Evolutionary conservation across 306 rosid genomes (phyloP).

Genomic region (Carpinus viminea): DNA sequence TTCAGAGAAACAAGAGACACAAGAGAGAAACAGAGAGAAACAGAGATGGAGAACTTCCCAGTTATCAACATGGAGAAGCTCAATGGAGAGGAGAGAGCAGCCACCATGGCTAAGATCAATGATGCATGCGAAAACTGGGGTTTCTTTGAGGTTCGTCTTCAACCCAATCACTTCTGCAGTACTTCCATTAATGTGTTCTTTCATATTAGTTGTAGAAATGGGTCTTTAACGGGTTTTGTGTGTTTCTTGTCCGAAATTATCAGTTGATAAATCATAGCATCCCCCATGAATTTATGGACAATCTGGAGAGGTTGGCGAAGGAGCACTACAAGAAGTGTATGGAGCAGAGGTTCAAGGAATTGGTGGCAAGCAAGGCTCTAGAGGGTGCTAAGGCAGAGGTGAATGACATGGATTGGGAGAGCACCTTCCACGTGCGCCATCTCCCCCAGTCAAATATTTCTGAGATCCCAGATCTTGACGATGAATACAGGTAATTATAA

Average conservation of each 20-base stretch:
- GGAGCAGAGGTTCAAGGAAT: slow-evolving; percentile 73
- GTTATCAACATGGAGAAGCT: slow-evolving; percentile 65
- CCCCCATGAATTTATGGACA: slow-evolving; percentile 67
- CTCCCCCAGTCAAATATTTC: slow-evolving; percentile 75
- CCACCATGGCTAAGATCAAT: slow-evolving; percentile 63
- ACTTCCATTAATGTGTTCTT: not conserved
- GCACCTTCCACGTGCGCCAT: slow-evolving; percentile 70
- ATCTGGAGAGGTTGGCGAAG: slow-evolving; percentile 69
- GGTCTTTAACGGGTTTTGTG: not conserved
- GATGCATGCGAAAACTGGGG: slow-evolving; percentile 98
- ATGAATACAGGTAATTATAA: slow-evolving; percentile 59
- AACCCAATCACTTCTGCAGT: not conserved
- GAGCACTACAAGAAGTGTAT: slow-evolving; percentile 70
- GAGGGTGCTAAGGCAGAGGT: slow-evolving; percentile 65
- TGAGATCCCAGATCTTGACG: slow-evolving; percentile 65
- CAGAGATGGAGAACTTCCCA: slow-evolving; percentile 69
- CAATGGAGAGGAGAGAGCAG: slow-evolving; percentile 64
- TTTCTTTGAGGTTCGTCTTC: slow-evolving; percentile 74
- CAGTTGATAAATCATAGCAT: slow-evolving; percentile 75
- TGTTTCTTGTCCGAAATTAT: slow-evolving; percentile 7
- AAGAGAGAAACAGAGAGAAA: slow-evolving; percentile 17
- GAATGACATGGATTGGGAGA: slow-evolving; percentile 85
- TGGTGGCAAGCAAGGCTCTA: slow-evolving; percentile 54
- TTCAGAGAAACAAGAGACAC: not conserved
- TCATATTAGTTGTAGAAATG: not conserved